Base-by-base conservation (phyloP, 1,139 yeast genomes). In the Saccharomyces pastorianus region DNA sequence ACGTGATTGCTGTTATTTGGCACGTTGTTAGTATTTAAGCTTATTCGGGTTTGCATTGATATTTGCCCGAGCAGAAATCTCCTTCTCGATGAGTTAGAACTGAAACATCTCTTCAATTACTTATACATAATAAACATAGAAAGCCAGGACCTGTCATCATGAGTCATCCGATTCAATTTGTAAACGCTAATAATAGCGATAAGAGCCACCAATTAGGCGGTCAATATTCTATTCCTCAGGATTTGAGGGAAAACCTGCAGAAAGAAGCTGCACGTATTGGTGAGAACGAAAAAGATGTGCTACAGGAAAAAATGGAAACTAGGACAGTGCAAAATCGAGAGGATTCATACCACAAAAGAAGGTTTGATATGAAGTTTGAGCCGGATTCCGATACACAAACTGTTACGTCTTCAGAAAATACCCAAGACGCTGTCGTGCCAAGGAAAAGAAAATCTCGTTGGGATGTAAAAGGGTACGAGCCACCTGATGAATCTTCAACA, bases 261-360 rank as follows among this genome's bases (percentile, higher is more conserved):
- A 67, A 65, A 17, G 74, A 71, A 26, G 73, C 69, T 2, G 49
- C 50, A 38, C 44, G 14, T 28, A 73, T 68, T n/a, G 70, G 63
- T 29, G 63, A 56, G 46, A 55, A 54, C 20, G 52, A 57, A 20
- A 7, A 26, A 34, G 79, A 77, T 61, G 71, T 73, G 8, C 57
- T 76, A 29, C 65, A 64, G 26, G 69, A 70, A 23, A 64, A 68
- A 31, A 63, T 64, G 50, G 58, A 64, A 31, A 63, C 65, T 14
- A 67, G 70, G 52, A 63, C 75, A 0, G 65, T 71, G 41, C 64
- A 59, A 47, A 69, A 66, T 5, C 66, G 73, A 28, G 78, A 75
- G 59, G 67, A 71, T 38, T 76, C 72, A 1, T 79, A 79, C 60
- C 78, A 76, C 51, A 67, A 68, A 57, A 66, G 75, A 58, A 64